A percentile compares a stretch with the other conserved stretches of the same genome.
phyloP scores from a whole-genome alignment of 192 early-diverging fungal genomes.

The Coemansia sp. region DNA sequence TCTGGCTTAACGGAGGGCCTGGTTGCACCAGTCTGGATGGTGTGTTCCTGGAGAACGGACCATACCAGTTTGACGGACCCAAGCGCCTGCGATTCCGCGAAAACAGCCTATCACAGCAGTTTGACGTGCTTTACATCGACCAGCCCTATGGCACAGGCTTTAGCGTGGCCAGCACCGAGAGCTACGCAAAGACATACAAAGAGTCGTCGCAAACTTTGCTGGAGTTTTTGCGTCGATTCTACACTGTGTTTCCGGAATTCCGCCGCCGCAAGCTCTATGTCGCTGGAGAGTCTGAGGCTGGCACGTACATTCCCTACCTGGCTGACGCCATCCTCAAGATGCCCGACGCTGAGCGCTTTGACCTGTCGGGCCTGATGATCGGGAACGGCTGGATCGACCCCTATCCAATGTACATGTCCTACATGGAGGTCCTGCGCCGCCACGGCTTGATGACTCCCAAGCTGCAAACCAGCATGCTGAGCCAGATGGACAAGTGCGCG shows the following conservation, averaged over 20 bases:
- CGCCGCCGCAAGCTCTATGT: slow-evolving; percentile 57
- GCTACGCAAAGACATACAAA: slow-evolving; percentile 30
- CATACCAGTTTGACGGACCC: slow-evolving; percentile 49
- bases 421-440: slow-evolving; percentile 41
- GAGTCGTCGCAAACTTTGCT: slow-evolving; percentile 50
- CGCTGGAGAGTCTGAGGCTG: slow-evolving; percentile 74
- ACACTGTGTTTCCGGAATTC: slow-evolving; percentile 56
- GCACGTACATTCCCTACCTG: slow-evolving; percentile 69
- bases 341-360: slow-evolving; percentile 11
- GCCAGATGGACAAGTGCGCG: slow-evolving; percentile 33
- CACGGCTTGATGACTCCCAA: slow-evolving; percentile 28
- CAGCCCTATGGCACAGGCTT: slow-evolving; percentile 69
- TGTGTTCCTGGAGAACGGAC: slow-evolving; percentile 66
- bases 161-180: slow-evolving; percentile 13
- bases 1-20: slow-evolving; percentile 68
- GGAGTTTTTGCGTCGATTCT: slow-evolving; percentile 58
- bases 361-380: slow-evolving; percentile 57
- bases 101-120: slow-evolving; percentile 47
- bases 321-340: slow-evolving; percentile 56
- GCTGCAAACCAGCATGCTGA: slow-evolving; percentile 20
- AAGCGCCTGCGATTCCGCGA: slow-evolving; percentile 31
- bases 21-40: slow-evolving; percentile 66
- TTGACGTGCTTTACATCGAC: slow-evolving; percentile 58
- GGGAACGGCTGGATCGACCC: slow-evolving; percentile 83
- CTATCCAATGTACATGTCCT: slow-evolving; percentile 55